Evolutionary conservation across 768 basidiomycete species (phyloP).

Genomic region (Rhizopogon vulgaris): DNA sequence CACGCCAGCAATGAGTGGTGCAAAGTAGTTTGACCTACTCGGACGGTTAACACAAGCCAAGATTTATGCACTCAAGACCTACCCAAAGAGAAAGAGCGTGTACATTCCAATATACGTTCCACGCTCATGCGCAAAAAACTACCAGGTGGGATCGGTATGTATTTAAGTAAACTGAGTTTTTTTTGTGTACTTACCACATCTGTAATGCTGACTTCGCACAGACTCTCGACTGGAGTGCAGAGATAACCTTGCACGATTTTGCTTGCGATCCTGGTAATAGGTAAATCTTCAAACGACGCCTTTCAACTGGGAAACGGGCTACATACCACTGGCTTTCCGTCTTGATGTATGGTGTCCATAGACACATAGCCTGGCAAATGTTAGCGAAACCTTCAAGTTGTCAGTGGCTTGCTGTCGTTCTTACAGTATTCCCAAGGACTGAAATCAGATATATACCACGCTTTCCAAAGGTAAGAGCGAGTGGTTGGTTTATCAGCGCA

Average conservation of each 20-base stretch:
- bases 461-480: slow-evolving; percentile 15
- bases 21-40: slow-evolving; percentile 14
- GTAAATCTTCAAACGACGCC: not conserved
- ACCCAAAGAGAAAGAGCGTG: slow-evolving; percentile 15
- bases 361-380: slow-evolving; percentile 10
- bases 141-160: not conserved
- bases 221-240: slow-evolving; percentile 17
- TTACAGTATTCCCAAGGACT: slow-evolving; percentile 11
- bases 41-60: not conserved
- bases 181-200: slow-evolving; percentile 6
- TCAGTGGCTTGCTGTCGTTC: not conserved
- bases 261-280: slow-evolving; percentile 9
- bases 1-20: slow-evolving; percentile 15
- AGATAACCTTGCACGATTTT: slow-evolving; percentile 16
- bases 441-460: slow-evolving; percentile 14
- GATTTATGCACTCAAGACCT: not conserved
- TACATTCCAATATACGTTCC: slow-evolving; percentile 15
- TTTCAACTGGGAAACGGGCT: not conserved
- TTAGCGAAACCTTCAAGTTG: not conserved
- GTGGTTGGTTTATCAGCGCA: slow-evolving; percentile 13
- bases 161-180: not conserved
- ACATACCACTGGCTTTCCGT: slow-evolving; percentile 13
- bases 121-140: slow-evolving; percentile 17
- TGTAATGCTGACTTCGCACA: slow-evolving; percentile 15
- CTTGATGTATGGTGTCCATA: slow-evolving; percentile 14